These are phyloP conservation scores for Tuber aestivum DNA, from an alignment of 495 filamentous ascomycete species.

Conservation along the genomic window DNA sequence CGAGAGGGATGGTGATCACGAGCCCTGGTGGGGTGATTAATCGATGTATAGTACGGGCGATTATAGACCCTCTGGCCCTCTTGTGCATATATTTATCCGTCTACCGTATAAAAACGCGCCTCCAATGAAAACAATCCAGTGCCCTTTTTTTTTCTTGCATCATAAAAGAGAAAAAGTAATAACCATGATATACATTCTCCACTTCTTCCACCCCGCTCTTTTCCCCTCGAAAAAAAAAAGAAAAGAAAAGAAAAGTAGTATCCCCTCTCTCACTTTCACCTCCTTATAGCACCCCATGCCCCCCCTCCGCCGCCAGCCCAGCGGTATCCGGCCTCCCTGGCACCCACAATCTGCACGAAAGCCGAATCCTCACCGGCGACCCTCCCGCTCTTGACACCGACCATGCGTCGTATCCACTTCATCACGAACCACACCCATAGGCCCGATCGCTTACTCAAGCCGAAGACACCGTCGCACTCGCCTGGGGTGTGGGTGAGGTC, in stretches of 20 bases:
- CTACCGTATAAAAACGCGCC: no score
- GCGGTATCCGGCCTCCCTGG: neutral
- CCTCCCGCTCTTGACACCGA: neutral
- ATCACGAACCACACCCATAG: neutral
- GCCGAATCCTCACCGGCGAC: neutral
- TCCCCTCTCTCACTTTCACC: neutral
- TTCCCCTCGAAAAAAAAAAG: no score
- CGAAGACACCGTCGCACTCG: neutral
- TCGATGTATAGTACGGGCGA: no score
- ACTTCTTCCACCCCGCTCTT: no score
- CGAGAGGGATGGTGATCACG: neutral
- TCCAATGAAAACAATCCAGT: no score
- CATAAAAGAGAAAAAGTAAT: no score
- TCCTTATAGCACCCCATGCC: neutral
- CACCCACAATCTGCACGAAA: neutral
- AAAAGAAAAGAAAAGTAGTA: no score
- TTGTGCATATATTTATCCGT: no score
- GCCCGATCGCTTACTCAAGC: neutral
- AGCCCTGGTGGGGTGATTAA: no score
- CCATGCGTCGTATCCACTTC: neutral
- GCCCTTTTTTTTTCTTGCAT: no score
- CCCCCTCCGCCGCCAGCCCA: neutral
- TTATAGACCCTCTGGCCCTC: no score
- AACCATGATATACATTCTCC: no score
- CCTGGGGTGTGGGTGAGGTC: neutral